phyloP scores from a whole-genome alignment of 2,329 filamentous ascomycete species.

The Claviceps digitariae region DNA sequence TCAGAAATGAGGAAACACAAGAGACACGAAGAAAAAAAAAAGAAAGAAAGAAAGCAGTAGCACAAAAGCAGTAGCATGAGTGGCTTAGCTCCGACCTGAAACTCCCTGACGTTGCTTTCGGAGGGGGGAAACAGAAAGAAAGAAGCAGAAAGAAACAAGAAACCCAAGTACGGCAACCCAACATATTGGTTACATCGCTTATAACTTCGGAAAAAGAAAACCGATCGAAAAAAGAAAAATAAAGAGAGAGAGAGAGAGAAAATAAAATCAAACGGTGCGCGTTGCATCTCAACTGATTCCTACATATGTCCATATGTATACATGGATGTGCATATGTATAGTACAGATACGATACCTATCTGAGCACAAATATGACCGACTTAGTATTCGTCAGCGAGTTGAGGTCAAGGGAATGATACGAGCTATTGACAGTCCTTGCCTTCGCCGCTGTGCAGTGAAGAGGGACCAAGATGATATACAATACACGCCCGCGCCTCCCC shows the following conservation, averaged over 20 bases:
- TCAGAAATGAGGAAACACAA: not conserved
- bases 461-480: too few species aligned
- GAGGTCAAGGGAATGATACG: not conserved
- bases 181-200: not conserved
- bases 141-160: not conserved
- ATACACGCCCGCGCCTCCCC: not conserved
- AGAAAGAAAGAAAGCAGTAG: not conserved
- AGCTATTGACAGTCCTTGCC: too few species aligned
- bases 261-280: too few species aligned
- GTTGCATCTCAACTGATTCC: not conserved
- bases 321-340: too few species aligned
- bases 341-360: too few species aligned
- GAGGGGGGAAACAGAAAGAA: not conserved
- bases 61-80: not conserved
- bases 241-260: too few species aligned
- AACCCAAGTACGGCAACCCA: not conserved
- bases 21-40: not conserved
- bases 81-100: not conserved
- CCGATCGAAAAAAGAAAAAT: not conserved
- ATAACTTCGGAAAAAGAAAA: not conserved
- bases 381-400: not conserved
- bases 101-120: not conserved
- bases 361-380: too few species aligned
- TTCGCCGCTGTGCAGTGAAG: too few species aligned
- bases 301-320: too few species aligned